Conservation (phyloP, 129 eudicot genomes). For the carrot (Daucus carota) region DH1_v3.0 NC_030387.2:41724501-41725000, state of each 20-base stretch:
- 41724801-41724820: slow-evolving; percentile 4
- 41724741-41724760: background rate
- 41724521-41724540: background rate
- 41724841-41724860: background rate
- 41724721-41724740: slow-evolving; percentile 3
- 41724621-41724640: background rate
- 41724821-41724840: background rate
- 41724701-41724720: background rate
- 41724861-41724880: too few species aligned
- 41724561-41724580: too few species aligned
- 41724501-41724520: slow-evolving; percentile 6
- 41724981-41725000: too few species aligned
- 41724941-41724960: too few species aligned
- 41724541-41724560: background rate
- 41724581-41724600: background rate
- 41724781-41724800: slow-evolving; percentile 2
- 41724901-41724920: too few species aligned
- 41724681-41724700: background rate
- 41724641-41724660: background rate
- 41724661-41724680: too few species aligned
- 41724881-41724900: too few species aligned
- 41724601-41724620: background rate
- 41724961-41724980: too few species aligned
- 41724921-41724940: too few species aligned
- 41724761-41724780: slow-evolving; percentile 2